Evolutionary conservation across 2,329 filamentous ascomycete genomes (phyloP).

Genomic region (Calcarisporium arbuscula): DNA sequence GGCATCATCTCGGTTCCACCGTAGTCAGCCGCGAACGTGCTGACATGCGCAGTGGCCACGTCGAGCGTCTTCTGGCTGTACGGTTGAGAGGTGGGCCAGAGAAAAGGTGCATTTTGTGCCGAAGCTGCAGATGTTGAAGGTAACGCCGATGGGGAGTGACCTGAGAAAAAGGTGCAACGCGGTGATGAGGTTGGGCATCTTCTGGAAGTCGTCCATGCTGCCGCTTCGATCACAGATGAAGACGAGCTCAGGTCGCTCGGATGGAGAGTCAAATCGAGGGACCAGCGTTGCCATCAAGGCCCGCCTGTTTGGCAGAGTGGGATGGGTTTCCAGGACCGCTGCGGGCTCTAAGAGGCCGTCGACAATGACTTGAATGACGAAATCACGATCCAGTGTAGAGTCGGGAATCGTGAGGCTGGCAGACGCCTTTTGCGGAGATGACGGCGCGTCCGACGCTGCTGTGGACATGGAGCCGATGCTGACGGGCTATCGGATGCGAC

Average conservation of each 20-base stretch:
- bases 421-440: constrained; percentile 53
- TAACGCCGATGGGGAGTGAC: constrained; percentile 55
- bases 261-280: constrained; percentile 59
- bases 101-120: constrained; percentile 39
- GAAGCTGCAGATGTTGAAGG: constrained; percentile 68
- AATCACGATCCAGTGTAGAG: constrained; percentile 54
- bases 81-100: constrained; percentile 40
- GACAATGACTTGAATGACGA: constrained; percentile 58
- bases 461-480: constrained; percentile 50
- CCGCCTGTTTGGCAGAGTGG: constrained; percentile 51
- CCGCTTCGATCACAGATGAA: constrained; percentile 69
- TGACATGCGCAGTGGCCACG: constrained; percentile 35
- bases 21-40: constrained; percentile 36
- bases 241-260: constrained; percentile 54
- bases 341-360: constrained; percentile 54
- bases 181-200: constrained; percentile 46
- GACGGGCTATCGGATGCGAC: constrained; percentile 60
- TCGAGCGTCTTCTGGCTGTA: constrained; percentile 40
- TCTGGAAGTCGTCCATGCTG: constrained; percentile 46
- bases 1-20: constrained; percentile 48
- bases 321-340: constrained; percentile 61
- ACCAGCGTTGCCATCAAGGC: constrained; percentile 67
- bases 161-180: constrained; percentile 60
- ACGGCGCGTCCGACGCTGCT: constrained; percentile 36
- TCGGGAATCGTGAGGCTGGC: constrained; percentile 50